Base-by-base conservation (phyloP, 768 basidiomycete species). In the Lentinula boryana region DNA sequence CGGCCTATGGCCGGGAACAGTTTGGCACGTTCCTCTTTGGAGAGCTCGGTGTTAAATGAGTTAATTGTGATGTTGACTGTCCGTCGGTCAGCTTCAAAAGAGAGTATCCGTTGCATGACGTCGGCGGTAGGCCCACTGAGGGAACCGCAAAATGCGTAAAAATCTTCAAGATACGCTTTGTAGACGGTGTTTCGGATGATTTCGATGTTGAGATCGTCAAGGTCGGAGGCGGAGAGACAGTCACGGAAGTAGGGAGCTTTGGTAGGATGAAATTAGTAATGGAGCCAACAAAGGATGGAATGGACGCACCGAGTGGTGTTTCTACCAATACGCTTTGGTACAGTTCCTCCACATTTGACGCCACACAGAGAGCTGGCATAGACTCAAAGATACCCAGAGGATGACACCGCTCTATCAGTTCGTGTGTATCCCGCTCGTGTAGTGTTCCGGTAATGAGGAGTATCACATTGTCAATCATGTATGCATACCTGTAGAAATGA, bases 401-500 rank as follows among this genome's bases (percentile, higher is more conserved):
- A 69, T 99, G 97, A 76, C 97, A 99, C 40, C 97, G 86, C 67
- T 95, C 93, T 40, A 99, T 77, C 3, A 99, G 84, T 70, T 99
- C 97, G 65, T 97, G 93, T 2, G 96, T 98, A 72, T 98, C 96
- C 61, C 97, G 83, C 74, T 98, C 95, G 69, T 98, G 95, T 36
- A 99, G 76, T 0, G 96, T 98, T 21, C 97, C 97, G 15, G 97
- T 95, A 63, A 98, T 99, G 69, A 99, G 82, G 57, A 99, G 82
- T 62, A 99, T 88, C 68, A 99, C 91, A 72, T 99, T 99, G 84
- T 99, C 97, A 70, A 99, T 98, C 97, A 99, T 99, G 76, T 98
- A 99, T 33, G 87, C 94, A 72, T 97, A 97, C 49, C 95, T 97
- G 73, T 40, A 10, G 15, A 2, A 31, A 31, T 48, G 18, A 35